A percentile compares a stretch with the other conserved stretches of the same genome.
phyloP scores from a whole-genome alignment of 805 yeast genomes.

The Zygoascus biomembranicola region DNA sequence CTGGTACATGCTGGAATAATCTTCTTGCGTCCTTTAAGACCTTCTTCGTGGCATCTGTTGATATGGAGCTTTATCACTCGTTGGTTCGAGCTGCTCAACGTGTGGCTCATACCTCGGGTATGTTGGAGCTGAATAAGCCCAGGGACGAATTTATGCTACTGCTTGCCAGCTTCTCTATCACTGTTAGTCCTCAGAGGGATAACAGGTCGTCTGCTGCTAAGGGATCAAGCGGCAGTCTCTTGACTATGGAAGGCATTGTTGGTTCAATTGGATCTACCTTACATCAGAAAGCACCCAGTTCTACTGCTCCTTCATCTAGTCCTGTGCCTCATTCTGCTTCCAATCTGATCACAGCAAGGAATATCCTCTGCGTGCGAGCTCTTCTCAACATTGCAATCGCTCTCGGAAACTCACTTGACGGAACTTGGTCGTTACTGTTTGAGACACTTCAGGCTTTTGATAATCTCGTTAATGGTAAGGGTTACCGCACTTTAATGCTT shows the following conservation, averaged over 20 bases:
- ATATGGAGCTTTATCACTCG: slow-evolving; percentile 58
- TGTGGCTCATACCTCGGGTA: slow-evolving; percentile 74
- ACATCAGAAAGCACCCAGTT: not conserved
- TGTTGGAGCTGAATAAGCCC: slow-evolving; percentile 47
- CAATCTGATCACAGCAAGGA: slow-evolving; percentile 46
- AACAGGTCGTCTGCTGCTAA: slow-evolving; percentile 1
- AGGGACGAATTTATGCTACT: slow-evolving; percentile 47
- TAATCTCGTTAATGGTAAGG: slow-evolving; percentile 12
- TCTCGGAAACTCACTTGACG: slow-evolving; percentile 58
- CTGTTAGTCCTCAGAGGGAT: slow-evolving; percentile 1
- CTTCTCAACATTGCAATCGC: slow-evolving; percentile 69
- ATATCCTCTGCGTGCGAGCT: slow-evolving; percentile 70
- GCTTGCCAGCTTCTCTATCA: slow-evolving; percentile 23
- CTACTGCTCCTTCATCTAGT: not conserved
- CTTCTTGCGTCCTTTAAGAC: slow-evolving; percentile 40
- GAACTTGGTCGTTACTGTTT: slow-evolving; percentile 56
- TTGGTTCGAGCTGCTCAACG: slow-evolving; percentile 70
- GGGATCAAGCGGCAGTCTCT: slow-evolving; percentile 2
- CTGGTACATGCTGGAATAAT: slow-evolving; percentile 26
- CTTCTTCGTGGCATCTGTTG: slow-evolving; percentile 59
- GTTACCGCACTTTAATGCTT: slow-evolving; percentile 2
- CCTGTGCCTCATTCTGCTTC: not conserved
- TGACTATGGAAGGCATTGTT: slow-evolving; percentile 17
- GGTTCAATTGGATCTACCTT: slow-evolving; percentile 13
- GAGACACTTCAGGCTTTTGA: slow-evolving; percentile 40